Evolutionary conservation across 257 asterid species (phyloP).

Genomic region (Parsonsia alboflavescens): DNA sequence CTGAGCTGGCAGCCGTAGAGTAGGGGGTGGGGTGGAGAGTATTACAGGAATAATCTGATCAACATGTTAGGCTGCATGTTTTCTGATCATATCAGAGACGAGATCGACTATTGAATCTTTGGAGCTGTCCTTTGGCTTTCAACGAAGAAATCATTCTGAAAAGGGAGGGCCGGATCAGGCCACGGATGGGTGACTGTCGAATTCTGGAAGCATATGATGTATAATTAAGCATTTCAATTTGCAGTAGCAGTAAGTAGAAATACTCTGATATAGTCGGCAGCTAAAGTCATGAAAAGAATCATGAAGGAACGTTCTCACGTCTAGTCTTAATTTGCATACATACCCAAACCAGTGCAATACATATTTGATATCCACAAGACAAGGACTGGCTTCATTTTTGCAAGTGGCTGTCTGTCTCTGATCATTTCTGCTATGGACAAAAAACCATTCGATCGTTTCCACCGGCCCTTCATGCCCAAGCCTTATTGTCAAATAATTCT

Average conservation of each 20-base stretch:
- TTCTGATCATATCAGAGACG: not conserved
- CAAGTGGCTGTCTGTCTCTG: conserved; percentile 2
- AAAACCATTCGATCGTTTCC: not conserved
- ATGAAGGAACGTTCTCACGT: conserved; percentile 9
- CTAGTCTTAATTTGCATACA: not conserved
- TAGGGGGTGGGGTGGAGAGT: too few relatives aligned
- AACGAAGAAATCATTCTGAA: conserved; percentile 10
- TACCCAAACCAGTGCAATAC: too few relatives aligned
- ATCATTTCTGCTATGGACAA: not conserved
- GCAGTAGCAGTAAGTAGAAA: too few relatives aligned
- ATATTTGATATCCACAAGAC: not conserved
- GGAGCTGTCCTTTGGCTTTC: not conserved
- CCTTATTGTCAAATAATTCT: too few relatives aligned
- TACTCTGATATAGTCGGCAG: conserved; percentile 20
- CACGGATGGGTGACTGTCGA: not conserved
- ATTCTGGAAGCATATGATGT: not conserved
- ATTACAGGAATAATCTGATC: too few relatives aligned
- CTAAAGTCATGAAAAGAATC: conserved; percentile 21
- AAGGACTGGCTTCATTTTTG: conserved; percentile 1
- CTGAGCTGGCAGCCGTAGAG: too few relatives aligned
- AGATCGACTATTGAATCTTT: not conserved
- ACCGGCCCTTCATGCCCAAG: too few relatives aligned
- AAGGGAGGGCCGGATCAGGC: too few relatives aligned
- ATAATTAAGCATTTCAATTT: not conserved
- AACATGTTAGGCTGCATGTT: too few relatives aligned